Percentiles rank a stretch among this genome's conserved stretches.
Evolutionary conservation across 2,329 filamentous ascomycete species (phyloP).

Genomic region (Colletotrichum kahawae): DNA sequence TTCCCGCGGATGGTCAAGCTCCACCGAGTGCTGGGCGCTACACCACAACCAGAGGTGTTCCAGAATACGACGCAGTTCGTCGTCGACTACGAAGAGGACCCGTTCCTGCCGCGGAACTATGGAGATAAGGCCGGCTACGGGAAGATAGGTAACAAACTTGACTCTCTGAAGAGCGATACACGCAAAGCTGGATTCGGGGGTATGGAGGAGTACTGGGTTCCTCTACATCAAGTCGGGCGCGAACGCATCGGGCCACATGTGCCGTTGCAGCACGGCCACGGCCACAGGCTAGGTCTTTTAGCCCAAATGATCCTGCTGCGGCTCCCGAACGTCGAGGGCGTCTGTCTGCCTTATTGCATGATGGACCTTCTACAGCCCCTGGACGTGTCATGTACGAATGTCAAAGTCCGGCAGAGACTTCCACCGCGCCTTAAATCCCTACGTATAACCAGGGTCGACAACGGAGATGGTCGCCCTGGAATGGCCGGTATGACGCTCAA

Average conservation of each 20-base stretch:
- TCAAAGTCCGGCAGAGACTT: fast-evolving
- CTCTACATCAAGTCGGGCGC: not conserved
- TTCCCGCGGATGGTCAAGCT: not conserved
- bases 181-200: not conserved
- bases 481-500: not conserved
- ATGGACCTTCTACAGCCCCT: not conserved
- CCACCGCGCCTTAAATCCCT: not conserved
- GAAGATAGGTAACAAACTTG: not conserved
- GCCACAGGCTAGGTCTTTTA: not conserved
- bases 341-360: fast-evolving
- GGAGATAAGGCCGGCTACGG: not conserved
- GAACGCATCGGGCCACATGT: fast-evolving
- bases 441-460: not conserved
- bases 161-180: fast-evolving
- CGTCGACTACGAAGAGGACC: not conserved
- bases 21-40: not conserved
- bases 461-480: not conserved
- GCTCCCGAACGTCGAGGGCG: not conserved
- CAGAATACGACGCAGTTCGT: not conserved
- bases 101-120: not conserved
- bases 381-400: not conserved
- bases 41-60: not conserved
- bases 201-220: not conserved
- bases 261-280: not conserved
- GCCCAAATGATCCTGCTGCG: not conserved